Evolutionary conservation across 2,329 filamentous ascomycete species (phyloP).

Genomic region (Didymella pomorum): DNA sequence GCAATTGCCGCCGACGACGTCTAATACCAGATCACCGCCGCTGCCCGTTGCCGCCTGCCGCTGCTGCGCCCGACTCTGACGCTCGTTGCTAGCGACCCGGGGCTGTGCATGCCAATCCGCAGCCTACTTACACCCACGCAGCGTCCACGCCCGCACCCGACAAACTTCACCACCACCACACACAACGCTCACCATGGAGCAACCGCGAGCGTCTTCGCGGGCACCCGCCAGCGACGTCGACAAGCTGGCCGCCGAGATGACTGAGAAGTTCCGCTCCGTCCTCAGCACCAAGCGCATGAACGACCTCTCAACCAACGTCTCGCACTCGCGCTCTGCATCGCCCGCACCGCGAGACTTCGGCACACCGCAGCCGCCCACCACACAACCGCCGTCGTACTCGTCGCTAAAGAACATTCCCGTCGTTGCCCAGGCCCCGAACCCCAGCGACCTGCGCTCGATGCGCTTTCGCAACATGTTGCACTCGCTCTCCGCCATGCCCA

Average conservation of each 20-base stretch:
- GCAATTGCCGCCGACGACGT: constrained; percentile 15
- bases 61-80: constrained; percentile 22
- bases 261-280: constrained; percentile 84
- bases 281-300: constrained; percentile 88
- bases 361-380: constrained; percentile 47
- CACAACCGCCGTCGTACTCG: constrained; percentile 65
- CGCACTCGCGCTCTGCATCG: constrained; percentile 67
- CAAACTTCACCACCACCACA: constrained; percentile 20
- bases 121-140: constrained; percentile 17
- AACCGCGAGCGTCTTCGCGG: constrained; percentile 42
- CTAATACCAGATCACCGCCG: constrained; percentile 1
- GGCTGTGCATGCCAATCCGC: constrained; percentile 23
- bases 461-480: constrained; percentile 75
- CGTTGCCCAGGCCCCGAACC: constrained; percentile 76
- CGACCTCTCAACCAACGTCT: constrained; percentile 70
- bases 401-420: constrained; percentile 71
- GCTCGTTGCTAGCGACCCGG: constrained; percentile 20
- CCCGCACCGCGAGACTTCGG: constrained; percentile 61
- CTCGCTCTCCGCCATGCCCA: constrained; percentile 85
- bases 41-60: constrained; percentile 10
- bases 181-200: constrained; percentile 44
- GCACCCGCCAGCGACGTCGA: constrained; percentile 42
- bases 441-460: constrained; percentile 60
- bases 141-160: constrained; percentile 21
- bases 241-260: constrained; percentile 73